phyloP scores from a whole-genome alignment of 2,329 filamentous ascomycete genomes.

The Aspergillus sp. region DNA sequence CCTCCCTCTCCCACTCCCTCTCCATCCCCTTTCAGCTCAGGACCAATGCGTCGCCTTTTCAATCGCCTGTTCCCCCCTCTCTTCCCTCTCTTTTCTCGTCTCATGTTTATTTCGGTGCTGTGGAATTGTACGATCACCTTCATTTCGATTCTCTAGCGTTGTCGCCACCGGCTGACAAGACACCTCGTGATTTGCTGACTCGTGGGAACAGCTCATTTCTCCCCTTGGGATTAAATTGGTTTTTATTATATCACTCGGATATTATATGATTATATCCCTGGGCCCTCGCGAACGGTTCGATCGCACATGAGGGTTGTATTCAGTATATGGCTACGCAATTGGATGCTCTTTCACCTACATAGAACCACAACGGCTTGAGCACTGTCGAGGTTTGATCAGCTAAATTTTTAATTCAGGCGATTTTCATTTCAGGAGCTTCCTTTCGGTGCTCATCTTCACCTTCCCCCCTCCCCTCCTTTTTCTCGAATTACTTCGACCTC shows the following conservation, averaged over 20 bases:
- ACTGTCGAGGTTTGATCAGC: background rate
- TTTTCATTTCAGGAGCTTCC: background rate
- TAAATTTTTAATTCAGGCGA: background rate
- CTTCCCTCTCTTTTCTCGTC: background rate
- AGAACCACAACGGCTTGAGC: background rate
- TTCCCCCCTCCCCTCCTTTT: slow-evolving; percentile 4
- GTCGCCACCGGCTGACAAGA: background rate
- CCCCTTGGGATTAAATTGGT: background rate
- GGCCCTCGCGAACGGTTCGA: background rate
- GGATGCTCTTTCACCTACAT: background rate
- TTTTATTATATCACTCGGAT: background rate
- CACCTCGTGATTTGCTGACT: background rate
- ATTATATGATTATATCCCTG: background rate
- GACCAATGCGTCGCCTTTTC: background rate
- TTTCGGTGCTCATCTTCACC: background rate
- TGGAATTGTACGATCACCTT: background rate
- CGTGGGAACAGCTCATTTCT: background rate
- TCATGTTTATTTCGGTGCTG: background rate
- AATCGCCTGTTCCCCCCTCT: background rate
- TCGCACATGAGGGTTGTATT: background rate
- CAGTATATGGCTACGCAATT: background rate
- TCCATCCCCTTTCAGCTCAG: slow-evolving; percentile 6
- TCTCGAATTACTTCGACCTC: slow-evolving; percentile 1
- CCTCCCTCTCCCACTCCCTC: slow-evolving; percentile 8
- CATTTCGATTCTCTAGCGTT: background rate